phyloP scores from a whole-genome alignment of 1,284 basidiomycete genomes.

The Ustilago vetiveriae region DNA sequence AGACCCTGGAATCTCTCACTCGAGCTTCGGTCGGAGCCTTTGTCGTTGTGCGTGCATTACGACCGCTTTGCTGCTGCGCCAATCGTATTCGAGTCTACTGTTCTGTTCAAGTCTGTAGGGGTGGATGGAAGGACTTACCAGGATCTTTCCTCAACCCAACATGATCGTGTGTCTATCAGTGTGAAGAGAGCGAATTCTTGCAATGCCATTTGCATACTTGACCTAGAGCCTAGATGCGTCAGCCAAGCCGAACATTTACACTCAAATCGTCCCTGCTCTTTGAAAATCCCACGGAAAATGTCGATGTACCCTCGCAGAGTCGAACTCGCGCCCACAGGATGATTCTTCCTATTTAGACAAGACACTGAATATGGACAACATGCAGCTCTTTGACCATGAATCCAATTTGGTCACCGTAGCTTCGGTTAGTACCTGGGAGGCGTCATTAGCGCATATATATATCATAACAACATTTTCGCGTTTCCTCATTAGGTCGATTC shows the following conservation, averaged over 20 bases:
- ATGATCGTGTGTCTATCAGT: conserved; percentile 3
- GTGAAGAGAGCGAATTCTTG: background rate
- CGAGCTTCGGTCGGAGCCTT: no score
- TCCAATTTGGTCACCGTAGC: conserved; percentile 9
- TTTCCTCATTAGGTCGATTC: no score
- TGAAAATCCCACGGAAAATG: no score
- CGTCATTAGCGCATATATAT: background rate
- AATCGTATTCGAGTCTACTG: no score
- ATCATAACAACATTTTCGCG: background rate
- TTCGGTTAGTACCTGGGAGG: background rate
- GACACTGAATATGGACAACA: no score
- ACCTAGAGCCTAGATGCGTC: conserved; percentile 38
- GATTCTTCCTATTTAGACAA: no score
- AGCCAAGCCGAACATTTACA: conserved; percentile 20
- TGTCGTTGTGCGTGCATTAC: no score
- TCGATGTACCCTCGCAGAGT: no score
- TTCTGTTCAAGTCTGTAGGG: background rate
- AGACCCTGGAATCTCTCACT: conserved; percentile 6
- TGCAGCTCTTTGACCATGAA: no score
- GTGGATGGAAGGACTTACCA: conserved; percentile 16
- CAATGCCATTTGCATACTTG: conserved; percentile 17
- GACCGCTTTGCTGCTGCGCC: no score
- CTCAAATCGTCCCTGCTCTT: no score
- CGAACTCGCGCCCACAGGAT: no score
- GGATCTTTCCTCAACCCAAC: conserved; percentile 10